phyloP scores from a whole-genome alignment of 2,329 filamentous ascomycete genomes.

The Fusarium nelsonii region DNA sequence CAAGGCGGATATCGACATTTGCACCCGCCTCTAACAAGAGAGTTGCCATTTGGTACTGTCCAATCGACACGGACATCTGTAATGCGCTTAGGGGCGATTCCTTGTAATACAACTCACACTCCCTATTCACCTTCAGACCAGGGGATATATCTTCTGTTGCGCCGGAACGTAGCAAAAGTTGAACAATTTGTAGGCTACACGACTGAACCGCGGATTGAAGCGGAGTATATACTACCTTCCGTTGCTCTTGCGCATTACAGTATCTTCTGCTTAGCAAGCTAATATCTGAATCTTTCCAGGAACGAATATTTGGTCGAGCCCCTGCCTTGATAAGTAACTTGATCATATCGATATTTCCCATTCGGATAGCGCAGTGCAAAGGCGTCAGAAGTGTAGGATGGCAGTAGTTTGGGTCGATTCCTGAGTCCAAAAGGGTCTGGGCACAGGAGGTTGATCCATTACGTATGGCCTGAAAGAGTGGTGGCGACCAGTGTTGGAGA shows the following conservation, averaged over 20 bases:
- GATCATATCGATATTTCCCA: rapidly evolving
- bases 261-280: no score
- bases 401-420: not conserved
- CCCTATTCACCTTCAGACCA: rapidly evolving
- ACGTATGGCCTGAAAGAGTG: not conserved
- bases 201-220: not conserved
- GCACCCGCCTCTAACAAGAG: not conserved
- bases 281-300: rapidly evolving
- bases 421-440: rapidly evolving
- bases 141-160: not conserved
- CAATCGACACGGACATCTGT: not conserved
- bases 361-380: not conserved
- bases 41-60: not conserved
- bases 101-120: rapidly evolving
- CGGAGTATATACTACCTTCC: not conserved
- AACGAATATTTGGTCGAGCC: not conserved
- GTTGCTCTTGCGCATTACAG: rapidly evolving
- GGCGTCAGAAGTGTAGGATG: not conserved
- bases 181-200: not conserved
- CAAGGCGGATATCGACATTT: not conserved
- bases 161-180: not conserved
- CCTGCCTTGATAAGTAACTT: not conserved
- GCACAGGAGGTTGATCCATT: not conserved
- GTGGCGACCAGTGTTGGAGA: not conserved
- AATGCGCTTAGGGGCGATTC: not conserved